Evolutionary conservation across 1,284 basidiomycete genomes (phyloP).

Genomic region (Coniferiporia sulphurascens): DNA sequence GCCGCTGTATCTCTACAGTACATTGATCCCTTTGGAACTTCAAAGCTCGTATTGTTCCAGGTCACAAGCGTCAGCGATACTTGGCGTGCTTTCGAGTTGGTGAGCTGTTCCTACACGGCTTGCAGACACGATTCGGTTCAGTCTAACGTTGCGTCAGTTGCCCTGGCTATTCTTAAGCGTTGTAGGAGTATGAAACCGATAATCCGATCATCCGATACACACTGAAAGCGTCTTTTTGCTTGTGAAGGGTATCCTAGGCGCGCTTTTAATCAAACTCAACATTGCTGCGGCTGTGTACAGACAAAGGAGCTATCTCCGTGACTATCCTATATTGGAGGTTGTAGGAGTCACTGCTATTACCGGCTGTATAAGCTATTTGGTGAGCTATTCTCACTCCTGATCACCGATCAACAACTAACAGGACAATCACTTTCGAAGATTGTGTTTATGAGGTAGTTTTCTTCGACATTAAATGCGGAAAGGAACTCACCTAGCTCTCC

Average conservation of each 20-base stretch:
- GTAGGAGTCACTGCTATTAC: conserved; percentile 58
- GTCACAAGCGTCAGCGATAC: conserved; percentile 55
- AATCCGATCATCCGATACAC: background rate
- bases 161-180: conserved; percentile 61
- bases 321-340: conserved; percentile 65
- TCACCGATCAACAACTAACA: too few species aligned
- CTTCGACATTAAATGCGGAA: background rate
- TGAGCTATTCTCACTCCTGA: conserved; percentile 25
- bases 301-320: conserved; percentile 47
- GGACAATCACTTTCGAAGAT: conserved; percentile 16
- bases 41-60: conserved; percentile 70
- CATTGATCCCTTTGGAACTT: conserved; percentile 68
- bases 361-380: conserved; percentile 63
- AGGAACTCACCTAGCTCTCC: background rate
- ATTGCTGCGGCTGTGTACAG: conserved; percentile 58
- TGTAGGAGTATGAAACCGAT: conserved; percentile 42
- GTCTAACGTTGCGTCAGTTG: conserved; percentile 37
- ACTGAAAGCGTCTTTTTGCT: background rate
- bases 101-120: conserved; percentile 28
- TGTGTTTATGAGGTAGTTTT: conserved; percentile 22
- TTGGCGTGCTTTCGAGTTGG: conserved; percentile 70
- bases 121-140: background rate
- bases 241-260: conserved; percentile 55
- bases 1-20: conserved; percentile 69
- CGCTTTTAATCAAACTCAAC: conserved; percentile 61